Base-by-base conservation (phyloP, 2,329 filamentous ascomycete species). In the Fusarium ambrosium region DNA sequence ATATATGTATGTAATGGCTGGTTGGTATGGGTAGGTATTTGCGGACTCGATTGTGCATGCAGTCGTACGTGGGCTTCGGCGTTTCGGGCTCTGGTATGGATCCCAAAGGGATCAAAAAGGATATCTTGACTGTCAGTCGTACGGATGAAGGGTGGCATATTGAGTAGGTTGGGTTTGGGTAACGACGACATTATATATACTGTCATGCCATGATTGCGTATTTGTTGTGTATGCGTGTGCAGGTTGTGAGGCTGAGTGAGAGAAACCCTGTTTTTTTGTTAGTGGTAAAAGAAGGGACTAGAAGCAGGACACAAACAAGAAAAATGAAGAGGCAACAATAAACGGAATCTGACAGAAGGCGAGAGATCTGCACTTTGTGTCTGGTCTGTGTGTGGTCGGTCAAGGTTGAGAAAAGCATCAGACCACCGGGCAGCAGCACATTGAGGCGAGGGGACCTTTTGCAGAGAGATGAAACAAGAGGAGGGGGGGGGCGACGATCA, bases 1-100 rank as follows among this genome's bases (percentile, higher is more conserved):
- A 34, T 14, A 34, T 64, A 53, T 32, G 39, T 59, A 36, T 45
- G 36, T 66, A 74, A 75, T 73, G 69, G 60, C 62, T 70, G 69
- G 48, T 62, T 69, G 60, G 51, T 56, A 63, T 32, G 48, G 27
- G 32, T 32, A 27, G 18, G 27, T 53, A 51, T 64, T 43, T 51
- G 53, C 34, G 48, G 20, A 64, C 48, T 60, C 22, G 62, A 37
- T 60, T n/a, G 62, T 41, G 53, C 45, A 68, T 55, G 48, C 48
- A 29, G 48, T 59, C 48, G 65, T 32, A 16, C 48, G 65, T 32
- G n/a, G 59, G 32, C 51, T 74, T 51, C 20, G 72, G 72, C 72
- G 72, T 74, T 75, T 59, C 45, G 66, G 59, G 32, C 29, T 55
- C 34, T 29, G 22, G 24, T 22, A 62, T 67, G 29, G 51, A 45